Conservation (phyloP, 768 basidiomycete genomes). For the Antrodiella citrinella region DNA sequence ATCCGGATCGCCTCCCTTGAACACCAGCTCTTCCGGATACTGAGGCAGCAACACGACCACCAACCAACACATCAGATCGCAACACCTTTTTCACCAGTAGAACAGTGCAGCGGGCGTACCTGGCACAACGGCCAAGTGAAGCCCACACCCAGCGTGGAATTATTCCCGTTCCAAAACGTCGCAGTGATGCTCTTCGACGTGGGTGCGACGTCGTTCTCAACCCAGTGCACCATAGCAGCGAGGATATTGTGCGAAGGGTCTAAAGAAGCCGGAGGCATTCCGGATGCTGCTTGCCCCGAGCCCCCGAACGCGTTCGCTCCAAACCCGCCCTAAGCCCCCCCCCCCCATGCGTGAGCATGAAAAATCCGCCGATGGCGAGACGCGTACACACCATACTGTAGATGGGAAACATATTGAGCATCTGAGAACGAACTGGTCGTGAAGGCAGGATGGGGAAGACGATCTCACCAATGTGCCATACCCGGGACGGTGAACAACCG, state of each 20-base stretch:
- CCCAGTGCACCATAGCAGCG: constrained; percentile 25
- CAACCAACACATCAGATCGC: neutral
- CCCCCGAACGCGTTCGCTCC: constrained; percentile 23
- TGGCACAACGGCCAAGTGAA: constrained; percentile 17
- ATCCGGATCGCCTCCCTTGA: constrained; percentile 1
- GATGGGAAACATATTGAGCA: neutral
- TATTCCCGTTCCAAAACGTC: constrained; percentile 12
- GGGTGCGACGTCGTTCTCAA: constrained; percentile 24
- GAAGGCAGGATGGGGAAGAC: neutral
- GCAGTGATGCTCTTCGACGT: constrained; percentile 12
- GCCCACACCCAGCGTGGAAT: constrained; percentile 12
- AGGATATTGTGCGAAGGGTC: constrained; percentile 20
- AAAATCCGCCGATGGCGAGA: too few relatives aligned
- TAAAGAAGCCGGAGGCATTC: constrained; percentile 13
- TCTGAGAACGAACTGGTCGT: neutral
- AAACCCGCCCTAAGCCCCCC: constrained; percentile 15
- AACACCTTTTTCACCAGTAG: neutral
- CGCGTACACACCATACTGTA: neutral
- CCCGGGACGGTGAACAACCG: constrained; percentile 26
- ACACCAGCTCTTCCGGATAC: neutral
- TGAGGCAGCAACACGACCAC: neutral
- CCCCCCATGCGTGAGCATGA: too few relatives aligned
- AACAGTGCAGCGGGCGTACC: constrained; percentile 4
- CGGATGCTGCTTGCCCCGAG: constrained; percentile 13
- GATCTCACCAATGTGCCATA: constrained; percentile 24